Percentiles rank a stretch among this genome's conserved stretches.
Conservation (phyloP, 805 yeast species). For the Scheffersomyces amazonensis region DNA sequence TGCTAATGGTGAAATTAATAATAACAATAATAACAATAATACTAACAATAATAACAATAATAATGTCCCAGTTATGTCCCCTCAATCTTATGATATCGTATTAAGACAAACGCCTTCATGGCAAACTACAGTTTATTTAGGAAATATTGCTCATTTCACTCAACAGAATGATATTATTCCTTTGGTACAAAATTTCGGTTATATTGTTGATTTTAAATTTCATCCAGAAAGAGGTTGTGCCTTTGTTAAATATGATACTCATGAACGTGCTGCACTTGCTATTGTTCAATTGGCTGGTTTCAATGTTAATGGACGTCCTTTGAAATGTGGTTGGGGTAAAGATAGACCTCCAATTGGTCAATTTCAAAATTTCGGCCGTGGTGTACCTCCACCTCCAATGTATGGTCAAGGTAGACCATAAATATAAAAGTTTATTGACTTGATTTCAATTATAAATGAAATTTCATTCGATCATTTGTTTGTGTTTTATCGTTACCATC, state of each 20-base stretch:
- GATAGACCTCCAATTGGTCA: constrained; percentile 35
- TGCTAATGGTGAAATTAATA: constrained; percentile 5
- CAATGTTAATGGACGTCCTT: constrained; percentile 69
- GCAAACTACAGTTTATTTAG: constrained; percentile 85
- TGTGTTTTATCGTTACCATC: background rate
- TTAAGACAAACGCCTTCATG: constrained; percentile 76
- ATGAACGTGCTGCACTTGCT: constrained; percentile 86
- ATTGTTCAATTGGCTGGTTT: constrained; percentile 75
- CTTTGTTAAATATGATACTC: constrained; percentile 81
- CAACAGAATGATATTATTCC: constrained; percentile 73
- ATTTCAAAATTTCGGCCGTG: constrained; percentile 20
- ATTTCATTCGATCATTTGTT: background rate
- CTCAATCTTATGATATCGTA: constrained; percentile 66
- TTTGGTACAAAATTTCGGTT: constrained; percentile 75
- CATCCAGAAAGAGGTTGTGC: constrained; percentile 86
- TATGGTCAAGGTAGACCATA: constrained; percentile 22
- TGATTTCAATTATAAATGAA: background rate
- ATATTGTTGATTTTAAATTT: constrained; percentile 74
- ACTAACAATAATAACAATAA: constrained; percentile 6
- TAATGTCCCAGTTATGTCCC: constrained; percentile 34
- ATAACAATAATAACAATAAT: constrained; percentile 11
- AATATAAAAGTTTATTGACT: no score
- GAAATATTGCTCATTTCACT: constrained; percentile 77
- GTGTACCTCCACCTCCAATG: constrained; percentile 24
- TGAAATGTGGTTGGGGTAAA: constrained; percentile 89